phyloP scores from a whole-genome alignment of 1,284 basidiomycete species.

The Schizopora paradoxa region DNA sequence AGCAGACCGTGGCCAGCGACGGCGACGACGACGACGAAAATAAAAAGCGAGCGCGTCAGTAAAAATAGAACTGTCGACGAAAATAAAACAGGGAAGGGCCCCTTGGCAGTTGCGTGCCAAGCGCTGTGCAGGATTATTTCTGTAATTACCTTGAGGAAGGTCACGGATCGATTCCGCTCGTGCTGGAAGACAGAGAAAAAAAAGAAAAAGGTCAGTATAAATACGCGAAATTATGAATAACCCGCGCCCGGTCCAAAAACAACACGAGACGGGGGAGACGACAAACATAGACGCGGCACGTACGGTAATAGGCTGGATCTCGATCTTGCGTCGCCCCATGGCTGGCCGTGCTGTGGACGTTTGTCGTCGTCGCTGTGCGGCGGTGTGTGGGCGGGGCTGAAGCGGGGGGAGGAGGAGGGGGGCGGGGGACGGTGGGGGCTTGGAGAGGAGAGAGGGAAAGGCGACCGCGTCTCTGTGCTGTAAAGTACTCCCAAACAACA shows the following conservation, averaged over 20 bases:
- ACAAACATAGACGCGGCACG: not conserved
- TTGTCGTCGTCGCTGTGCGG: not conserved
- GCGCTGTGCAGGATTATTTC: not conserved
- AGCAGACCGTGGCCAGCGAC: not conserved
- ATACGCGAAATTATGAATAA: conserved; percentile 4
- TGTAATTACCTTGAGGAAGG: conserved; percentile 37
- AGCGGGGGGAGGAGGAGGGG: not conserved
- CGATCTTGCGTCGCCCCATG: conserved; percentile 21
- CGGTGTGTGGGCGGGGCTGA: not conserved
- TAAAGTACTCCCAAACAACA: too few relatives aligned
- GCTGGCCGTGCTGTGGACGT: not conserved
- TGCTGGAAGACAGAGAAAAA: conserved; percentile 23
- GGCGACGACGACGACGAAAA: too few relatives aligned
- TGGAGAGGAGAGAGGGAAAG: not conserved
- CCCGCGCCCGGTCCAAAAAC: not conserved
- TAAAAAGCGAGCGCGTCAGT: conserved; percentile 1
- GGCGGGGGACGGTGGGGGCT: not conserved
- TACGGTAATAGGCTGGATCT: conserved; percentile 19
- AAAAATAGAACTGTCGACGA: not conserved
- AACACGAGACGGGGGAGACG: not conserved
- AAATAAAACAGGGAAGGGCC: conserved; percentile 5
- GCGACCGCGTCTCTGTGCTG: too few relatives aligned
- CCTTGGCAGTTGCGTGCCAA: not conserved
- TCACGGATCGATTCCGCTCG: conserved; percentile 43
- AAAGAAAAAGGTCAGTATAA: not conserved